Evolutionary conservation across 768 basidiomycete genomes (phyloP), one percentile per base, ranked within the genome.

Genomic region (Trametes cubensis): DNA sequence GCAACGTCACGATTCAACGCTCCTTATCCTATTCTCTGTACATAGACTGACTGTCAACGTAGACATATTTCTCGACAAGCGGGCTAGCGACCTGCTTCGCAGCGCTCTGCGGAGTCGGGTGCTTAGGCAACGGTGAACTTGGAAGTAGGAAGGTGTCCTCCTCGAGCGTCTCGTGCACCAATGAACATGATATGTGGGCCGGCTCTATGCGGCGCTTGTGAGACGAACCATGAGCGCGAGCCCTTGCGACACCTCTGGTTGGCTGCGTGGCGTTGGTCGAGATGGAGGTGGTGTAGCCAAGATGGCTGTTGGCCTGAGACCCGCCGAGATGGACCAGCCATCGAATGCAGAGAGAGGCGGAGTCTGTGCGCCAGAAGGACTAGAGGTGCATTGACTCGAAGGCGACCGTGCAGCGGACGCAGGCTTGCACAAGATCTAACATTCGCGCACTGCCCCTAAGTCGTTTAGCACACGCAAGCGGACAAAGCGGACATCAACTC

Each of bases 141-240:
- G 61, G 69, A 25, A 69, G 53, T 14, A 75, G 78, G 4, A 78
- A 76, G 15, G 77, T 70, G 63, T 92, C 92, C 67, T 93, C 91
- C 58, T 90, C 81, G 50, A 93, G 92, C 0, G 88, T 92, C 70
- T 92, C 90, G 64, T 91, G 92, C 0, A 89, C 81, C 0, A 90
- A 92, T 0, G 84, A 76, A 4, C 87, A 80, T 14, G 87, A 87
- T 8, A 82, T 80, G 20, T 83, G 82, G 28, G 83, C 81, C 49
- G 85, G 81, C 1, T 89, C 90, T 50, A 85, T 81, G 2, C 89
- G 83, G 40, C 89, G 86, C 41, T 85, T 86, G 70, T 91, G 89
- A 2, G 89, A 86, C 41, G 83, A 80, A 0, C 88, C 87, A 18
- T 80, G 81, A 11, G 83, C 82, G 25, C 86, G 77, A 23, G 80